Conservation (phyloP, 2,329 filamentous ascomycete genomes). For the Botrytis medusae region DNA sequence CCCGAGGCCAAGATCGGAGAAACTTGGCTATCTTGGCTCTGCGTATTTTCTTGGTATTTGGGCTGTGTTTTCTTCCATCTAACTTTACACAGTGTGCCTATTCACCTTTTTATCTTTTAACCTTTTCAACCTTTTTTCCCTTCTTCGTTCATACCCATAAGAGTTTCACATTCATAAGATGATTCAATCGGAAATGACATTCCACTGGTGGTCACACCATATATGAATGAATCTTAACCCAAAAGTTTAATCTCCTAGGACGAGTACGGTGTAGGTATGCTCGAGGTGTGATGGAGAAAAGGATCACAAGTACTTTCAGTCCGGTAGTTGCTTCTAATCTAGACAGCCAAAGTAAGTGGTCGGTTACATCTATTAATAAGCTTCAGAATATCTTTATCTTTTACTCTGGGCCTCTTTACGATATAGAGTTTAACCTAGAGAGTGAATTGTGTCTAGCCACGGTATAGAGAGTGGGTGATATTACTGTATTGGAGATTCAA, state of each 20-base stretch:
- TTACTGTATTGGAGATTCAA: not conserved
- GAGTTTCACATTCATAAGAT: not conserved
- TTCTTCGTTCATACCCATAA: not conserved
- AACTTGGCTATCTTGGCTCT: constrained; percentile 21
- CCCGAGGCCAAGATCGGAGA: constrained; percentile 23
- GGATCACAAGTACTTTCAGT: not conserved
- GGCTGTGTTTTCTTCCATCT: constrained; percentile 12
- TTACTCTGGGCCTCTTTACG: not conserved
- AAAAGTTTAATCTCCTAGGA: not conserved
- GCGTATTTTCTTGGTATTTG: constrained; percentile 10
- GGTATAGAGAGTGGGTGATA: not conserved
- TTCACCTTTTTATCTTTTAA: no score
- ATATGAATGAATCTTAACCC: not conserved
- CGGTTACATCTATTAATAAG: not conserved
- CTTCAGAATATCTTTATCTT: not conserved
- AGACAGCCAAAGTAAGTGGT: not conserved
- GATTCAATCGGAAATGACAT: not conserved
- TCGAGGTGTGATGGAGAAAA: not conserved
- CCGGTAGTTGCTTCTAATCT: not conserved
- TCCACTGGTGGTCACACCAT: not conserved
- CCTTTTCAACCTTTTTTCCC: not conserved
- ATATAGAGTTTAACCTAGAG: not conserved
- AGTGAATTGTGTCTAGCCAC: not conserved
- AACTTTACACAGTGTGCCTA: not conserved
- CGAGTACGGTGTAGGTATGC: not conserved